Evolutionary conservation across 1,284 basidiomycete species (phyloP).

Genomic region (Sanghuangporus sanghuang): DNA sequence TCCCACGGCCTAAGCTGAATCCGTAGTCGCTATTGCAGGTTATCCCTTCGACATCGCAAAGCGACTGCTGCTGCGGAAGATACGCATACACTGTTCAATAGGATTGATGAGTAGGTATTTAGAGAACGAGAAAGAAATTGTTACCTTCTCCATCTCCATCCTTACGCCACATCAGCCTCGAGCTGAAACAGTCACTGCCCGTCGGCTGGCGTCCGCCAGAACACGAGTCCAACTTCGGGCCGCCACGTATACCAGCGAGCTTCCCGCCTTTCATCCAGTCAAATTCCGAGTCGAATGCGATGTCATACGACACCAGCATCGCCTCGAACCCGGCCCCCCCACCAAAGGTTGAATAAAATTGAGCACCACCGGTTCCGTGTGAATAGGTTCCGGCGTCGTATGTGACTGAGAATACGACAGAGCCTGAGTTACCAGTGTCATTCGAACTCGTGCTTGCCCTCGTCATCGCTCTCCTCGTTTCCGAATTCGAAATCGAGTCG

Average conservation of each 20-base stretch:
- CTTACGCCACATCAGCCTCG: slow-evolving; percentile 41
- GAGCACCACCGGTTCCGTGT: slow-evolving; percentile 54
- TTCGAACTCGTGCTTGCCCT: neutral
- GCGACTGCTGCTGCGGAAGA: slow-evolving; percentile 43
- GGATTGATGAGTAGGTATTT: slow-evolving; percentile 7
- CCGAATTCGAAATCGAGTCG: slow-evolving; percentile 21
- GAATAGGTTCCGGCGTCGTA: slow-evolving; percentile 61
- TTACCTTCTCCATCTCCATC: slow-evolving; percentile 37
- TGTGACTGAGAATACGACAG: slow-evolving; percentile 58
- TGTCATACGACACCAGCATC: slow-evolving; percentile 66
- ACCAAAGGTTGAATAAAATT: slow-evolving; percentile 65
- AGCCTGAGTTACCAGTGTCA: slow-evolving; percentile 21
- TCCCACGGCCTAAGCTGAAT: slow-evolving; percentile 35
- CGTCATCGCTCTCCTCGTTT: neutral
- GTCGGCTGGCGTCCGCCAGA: slow-evolving; percentile 37
- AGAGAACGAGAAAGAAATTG: neutral
- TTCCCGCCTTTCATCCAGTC: slow-evolving; percentile 46
- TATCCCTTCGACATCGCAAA: slow-evolving; percentile 25
- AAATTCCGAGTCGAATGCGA: slow-evolving; percentile 57
- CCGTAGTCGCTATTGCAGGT: slow-evolving; percentile 40
- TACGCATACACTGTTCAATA: slow-evolving; percentile 53
- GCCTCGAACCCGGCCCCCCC: slow-evolving; percentile 46
- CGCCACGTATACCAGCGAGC: slow-evolving; percentile 39
- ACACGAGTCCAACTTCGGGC: slow-evolving; percentile 33
- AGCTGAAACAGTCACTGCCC: slow-evolving; percentile 40